Conservation (phyloP, 2,329 filamentous ascomycete genomes). For the Aspergillus sp. region DNA sequence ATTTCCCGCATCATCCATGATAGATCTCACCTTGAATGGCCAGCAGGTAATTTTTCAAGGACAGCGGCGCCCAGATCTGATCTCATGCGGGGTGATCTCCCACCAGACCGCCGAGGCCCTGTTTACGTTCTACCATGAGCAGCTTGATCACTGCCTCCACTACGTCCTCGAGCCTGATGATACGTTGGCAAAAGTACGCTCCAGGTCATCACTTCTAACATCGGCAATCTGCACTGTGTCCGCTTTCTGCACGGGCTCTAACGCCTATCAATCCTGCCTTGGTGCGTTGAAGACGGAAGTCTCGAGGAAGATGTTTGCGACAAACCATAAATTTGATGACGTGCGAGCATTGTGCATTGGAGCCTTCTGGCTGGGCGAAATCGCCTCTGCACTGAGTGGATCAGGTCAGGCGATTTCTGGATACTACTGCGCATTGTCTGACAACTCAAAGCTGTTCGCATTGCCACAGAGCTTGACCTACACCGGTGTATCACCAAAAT, state of each 20-base stretch:
- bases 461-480: neutral
- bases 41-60: neutral
- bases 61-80: neutral
- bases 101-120: neutral
- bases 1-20: neutral
- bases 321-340: neutral
- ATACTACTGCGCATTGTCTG: neutral
- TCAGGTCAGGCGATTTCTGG: neutral
- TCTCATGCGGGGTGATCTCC: neutral
- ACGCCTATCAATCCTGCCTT: neutral
- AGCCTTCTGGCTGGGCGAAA: neutral
- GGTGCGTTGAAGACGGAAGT: neutral
- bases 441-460: neutral
- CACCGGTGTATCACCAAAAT: neutral
- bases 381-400: neutral
- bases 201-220: neutral
- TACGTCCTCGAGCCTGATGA: neutral
- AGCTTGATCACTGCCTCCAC: neutral
- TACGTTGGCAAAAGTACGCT: neutral
- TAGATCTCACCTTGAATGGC: neutral
- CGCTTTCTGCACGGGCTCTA: neutral
- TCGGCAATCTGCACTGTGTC: neutral
- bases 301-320: neutral
- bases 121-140: neutral
- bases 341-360: neutral